Conservation (phyloP, 2,329 filamentous ascomycete species). For the Verticillium albo-atrum region DNA sequence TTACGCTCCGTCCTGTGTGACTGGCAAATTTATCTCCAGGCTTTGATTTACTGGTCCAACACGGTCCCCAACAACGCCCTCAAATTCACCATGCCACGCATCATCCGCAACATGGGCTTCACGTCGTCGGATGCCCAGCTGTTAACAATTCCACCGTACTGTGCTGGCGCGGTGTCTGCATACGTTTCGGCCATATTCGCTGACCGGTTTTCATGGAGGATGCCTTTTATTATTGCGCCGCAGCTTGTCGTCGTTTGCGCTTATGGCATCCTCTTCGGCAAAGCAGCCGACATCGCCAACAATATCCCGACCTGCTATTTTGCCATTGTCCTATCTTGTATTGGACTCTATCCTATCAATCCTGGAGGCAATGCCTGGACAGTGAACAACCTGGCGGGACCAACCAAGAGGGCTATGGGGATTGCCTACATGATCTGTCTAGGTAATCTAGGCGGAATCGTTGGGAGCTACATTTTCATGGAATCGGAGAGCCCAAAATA, state of each 20-base stretch:
- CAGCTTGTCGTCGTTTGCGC: slow-evolving; percentile 3
- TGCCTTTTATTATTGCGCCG: slow-evolving; percentile 7
- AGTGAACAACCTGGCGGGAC: slow-evolving; percentile 26
- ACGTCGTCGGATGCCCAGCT: slow-evolving; percentile 21
- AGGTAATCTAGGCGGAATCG: slow-evolving; percentile 16
- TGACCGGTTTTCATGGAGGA: slow-evolving; percentile 5
- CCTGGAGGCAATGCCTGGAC: slow-evolving; percentile 31
- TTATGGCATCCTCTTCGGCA: slow-evolving; percentile 19
- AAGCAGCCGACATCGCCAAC: slow-evolving; percentile 22
- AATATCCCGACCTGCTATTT: slow-evolving; percentile 33
- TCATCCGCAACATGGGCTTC: slow-evolving; percentile 34
- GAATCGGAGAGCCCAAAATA: slow-evolving; percentile 18
- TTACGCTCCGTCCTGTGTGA: slow-evolving; percentile 30
- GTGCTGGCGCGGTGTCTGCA: slow-evolving; percentile 5
- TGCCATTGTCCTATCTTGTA: slow-evolving; percentile 30
- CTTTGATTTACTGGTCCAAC: slow-evolving; percentile 34
- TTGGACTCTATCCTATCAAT: slow-evolving; percentile 29
- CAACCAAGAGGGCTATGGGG: slow-evolving; percentile 27
- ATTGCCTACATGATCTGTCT: slow-evolving; percentile 26
- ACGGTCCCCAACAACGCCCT: slow-evolving; percentile 27
- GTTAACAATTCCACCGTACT: slow-evolving; percentile 26
- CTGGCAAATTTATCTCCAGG: slow-evolving; percentile 36
- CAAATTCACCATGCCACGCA: slow-evolving; percentile 26
- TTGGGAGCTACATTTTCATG: slow-evolving; percentile 19
- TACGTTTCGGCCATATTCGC: slow-evolving; percentile 3